Conservation (phyloP, 768 basidiomycete genomes). For the Phanerochaete carnosa region DNA sequence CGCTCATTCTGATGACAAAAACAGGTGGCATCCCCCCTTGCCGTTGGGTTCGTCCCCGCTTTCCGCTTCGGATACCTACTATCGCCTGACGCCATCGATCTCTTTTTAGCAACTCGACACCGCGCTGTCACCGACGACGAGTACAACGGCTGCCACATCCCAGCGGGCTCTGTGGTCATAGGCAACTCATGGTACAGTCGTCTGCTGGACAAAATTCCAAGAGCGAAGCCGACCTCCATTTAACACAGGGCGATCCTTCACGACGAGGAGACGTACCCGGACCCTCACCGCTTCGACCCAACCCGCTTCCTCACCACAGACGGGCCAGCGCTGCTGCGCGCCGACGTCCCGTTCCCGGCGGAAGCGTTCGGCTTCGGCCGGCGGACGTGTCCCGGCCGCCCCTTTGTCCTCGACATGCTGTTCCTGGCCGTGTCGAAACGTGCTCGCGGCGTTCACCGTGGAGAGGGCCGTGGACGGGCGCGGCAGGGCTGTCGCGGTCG, state of each 20-base stretch:
- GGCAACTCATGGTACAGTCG: not conserved
- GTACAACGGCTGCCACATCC: not conserved
- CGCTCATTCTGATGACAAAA: not conserved
- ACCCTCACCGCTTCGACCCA: constrained; percentile 4
- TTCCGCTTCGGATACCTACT: not conserved
- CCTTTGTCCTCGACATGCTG: constrained; percentile 9
- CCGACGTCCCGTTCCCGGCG: not conserved
- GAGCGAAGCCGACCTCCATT: not conserved
- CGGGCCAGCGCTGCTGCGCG: not conserved
- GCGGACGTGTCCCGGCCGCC: constrained; percentile 17
- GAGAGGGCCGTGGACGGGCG: not conserved
- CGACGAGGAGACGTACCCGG: not conserved
- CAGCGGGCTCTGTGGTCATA: not conserved
- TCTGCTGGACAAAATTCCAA: no score
- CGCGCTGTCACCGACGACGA: not conserved
- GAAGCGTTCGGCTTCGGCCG: constrained; percentile 12
- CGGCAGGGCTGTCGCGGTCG: not conserved
- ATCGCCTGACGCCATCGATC: not conserved
- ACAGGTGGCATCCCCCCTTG: not conserved
- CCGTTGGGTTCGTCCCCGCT: not conserved
- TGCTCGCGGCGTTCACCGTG: constrained; percentile 12
- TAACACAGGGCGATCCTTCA: constrained; percentile 3
- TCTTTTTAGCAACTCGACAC: not conserved
- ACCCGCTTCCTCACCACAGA: not conserved
- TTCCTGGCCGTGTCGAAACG: constrained; percentile 9